phyloP scores from a whole-genome alignment of 116 monocot genomes.

The Thalassia testudinum region DNA sequence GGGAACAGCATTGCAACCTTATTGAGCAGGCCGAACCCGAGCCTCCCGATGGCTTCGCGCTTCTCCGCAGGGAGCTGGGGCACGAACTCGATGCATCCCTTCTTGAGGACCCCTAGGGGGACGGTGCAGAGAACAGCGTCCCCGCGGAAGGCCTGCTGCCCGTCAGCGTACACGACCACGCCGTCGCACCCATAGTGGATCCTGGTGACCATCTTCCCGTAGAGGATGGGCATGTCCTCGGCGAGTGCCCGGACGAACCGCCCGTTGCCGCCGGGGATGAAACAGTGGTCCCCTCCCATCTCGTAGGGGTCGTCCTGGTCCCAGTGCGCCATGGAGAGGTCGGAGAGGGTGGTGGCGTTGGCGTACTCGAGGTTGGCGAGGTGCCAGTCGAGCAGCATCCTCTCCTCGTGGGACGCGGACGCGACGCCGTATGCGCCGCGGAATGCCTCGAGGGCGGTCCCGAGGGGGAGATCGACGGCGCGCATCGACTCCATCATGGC shows the following conservation, averaged over 20 bases:
- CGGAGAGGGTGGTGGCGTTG: slow-evolving; percentile 62
- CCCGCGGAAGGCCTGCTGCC: slow-evolving; percentile 52
- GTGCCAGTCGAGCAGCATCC: slow-evolving; percentile 94
- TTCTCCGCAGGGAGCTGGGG: slow-evolving; percentile 62
- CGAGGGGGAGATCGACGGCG: slow-evolving; percentile 62
- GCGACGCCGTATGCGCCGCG: slow-evolving; percentile 48
- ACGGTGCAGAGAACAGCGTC: slow-evolving; percentile 83
- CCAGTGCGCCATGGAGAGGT: slow-evolving; percentile 91
- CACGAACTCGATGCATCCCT: slow-evolving; percentile 49
- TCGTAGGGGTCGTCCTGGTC: slow-evolving; percentile 98
- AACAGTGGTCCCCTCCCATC: slow-evolving; percentile 97
- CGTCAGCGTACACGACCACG: slow-evolving; percentile 52
- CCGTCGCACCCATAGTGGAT: slow-evolving; percentile 82
- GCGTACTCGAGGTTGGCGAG: slow-evolving; percentile 97
- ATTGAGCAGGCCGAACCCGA: slow-evolving; percentile 86
- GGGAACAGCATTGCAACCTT: slow-evolving; percentile 91
- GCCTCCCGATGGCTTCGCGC: slow-evolving; percentile 57
- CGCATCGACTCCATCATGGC: slow-evolving; percentile 41
- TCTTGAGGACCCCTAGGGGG: slow-evolving; percentile 92
- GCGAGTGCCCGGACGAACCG: slow-evolving; percentile 67
- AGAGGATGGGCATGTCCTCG: slow-evolving; percentile 60
- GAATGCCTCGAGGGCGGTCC: slow-evolving; percentile 73
- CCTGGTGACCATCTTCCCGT: slow-evolving; percentile 37
- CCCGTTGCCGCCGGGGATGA: slow-evolving; percentile 83
- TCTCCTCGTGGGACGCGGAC: slow-evolving; percentile 39